Evolutionary conservation across 2,329 filamentous ascomycete species (phyloP).

Genomic region (Stachybotrys echinatus): DNA sequence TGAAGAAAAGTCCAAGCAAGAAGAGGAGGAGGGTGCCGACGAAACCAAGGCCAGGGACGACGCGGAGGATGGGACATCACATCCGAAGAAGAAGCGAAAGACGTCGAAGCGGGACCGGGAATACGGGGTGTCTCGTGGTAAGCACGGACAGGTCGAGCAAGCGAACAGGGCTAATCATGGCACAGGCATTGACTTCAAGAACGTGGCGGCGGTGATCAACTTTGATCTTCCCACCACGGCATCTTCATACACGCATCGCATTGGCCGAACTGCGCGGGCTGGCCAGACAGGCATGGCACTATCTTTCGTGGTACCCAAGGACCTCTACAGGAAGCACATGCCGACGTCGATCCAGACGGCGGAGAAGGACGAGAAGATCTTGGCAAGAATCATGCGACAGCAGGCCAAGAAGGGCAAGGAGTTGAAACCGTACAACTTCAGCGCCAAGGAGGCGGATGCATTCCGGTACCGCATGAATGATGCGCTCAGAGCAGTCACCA

Average conservation of each 20-base stretch:
- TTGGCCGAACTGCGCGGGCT: conserved; percentile 87
- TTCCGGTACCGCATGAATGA: conserved; percentile 96
- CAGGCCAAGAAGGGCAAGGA: conserved; percentile 76
- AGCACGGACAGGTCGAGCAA: conserved; percentile 3
- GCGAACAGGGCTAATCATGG: conserved; percentile 9
- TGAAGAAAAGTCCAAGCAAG: conserved; percentile 42
- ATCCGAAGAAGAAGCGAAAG: conserved; percentile 29
- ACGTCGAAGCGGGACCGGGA: conserved; percentile 68
- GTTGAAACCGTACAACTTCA: conserved; percentile 87
- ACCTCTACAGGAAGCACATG: conserved; percentile 82
- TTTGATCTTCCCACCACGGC: conserved; percentile 88
- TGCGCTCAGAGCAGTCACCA: conserved; percentile 82
- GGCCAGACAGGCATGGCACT: conserved; percentile 90
- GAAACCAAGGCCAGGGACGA: conserved; percentile 9
- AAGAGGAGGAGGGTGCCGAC: conserved; percentile 28
- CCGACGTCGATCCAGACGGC: conserved; percentile 71
- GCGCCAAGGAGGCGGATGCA: conserved; percentile 88
- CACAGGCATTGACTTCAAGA: conserved; percentile 79
- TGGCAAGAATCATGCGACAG: conserved; percentile 73
- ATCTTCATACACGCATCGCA: conserved; percentile 94
- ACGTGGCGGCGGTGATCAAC: conserved; percentile 91
- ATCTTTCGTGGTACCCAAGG: conserved; percentile 85
- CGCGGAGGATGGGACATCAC: conserved; percentile 18
- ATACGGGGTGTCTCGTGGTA: conserved; percentile 86
- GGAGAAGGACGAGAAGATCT: conserved; percentile 78